Conservation (phyloP, 768 basidiomycete genomes). For the Lactarius sanguifluus region DNA sequence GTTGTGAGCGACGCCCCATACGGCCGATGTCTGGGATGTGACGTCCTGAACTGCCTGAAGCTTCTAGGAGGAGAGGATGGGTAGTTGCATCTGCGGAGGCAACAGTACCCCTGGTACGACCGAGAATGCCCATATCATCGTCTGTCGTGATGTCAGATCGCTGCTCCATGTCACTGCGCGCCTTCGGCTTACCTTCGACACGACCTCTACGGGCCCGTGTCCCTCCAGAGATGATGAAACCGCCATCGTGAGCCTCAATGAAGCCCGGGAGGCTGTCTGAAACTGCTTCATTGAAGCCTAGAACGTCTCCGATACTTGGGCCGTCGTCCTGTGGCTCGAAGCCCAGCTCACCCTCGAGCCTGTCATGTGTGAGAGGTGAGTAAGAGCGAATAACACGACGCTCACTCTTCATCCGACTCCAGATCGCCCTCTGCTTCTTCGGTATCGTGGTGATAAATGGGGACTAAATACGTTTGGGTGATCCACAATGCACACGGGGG, state of each 20-base stretch:
- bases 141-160: constrained; percentile 33
- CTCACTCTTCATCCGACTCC: constrained; percentile 65
- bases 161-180: neutral
- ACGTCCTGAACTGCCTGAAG: constrained; percentile 47
- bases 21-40: constrained; percentile 47
- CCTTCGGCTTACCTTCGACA: constrained; percentile 23
- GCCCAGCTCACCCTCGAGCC: constrained; percentile 38
- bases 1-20: constrained; percentile 41
- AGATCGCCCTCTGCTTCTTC: constrained; percentile 62
- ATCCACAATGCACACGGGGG: neutral
- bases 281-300: constrained; percentile 27
- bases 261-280: constrained; percentile 30
- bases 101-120: constrained; percentile 53
- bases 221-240: constrained; percentile 28
- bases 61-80: constrained; percentile 80
- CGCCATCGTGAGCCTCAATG: constrained; percentile 27
- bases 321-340: constrained; percentile 35
- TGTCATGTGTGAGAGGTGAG: constrained; percentile 25
- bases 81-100: constrained; percentile 67
- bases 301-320: constrained; percentile 27
- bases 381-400: constrained; percentile 1
- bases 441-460: constrained; percentile 50
- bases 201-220: constrained; percentile 26
- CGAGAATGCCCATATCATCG: constrained; percentile 63
- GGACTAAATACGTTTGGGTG: constrained; percentile 15